A percentile compares a stretch with the other conserved stretches of the same genome.
Evolutionary conservation across 2,329 filamentous ascomycete genomes (phyloP).

Genomic region (Fusarium miscanthi): DNA sequence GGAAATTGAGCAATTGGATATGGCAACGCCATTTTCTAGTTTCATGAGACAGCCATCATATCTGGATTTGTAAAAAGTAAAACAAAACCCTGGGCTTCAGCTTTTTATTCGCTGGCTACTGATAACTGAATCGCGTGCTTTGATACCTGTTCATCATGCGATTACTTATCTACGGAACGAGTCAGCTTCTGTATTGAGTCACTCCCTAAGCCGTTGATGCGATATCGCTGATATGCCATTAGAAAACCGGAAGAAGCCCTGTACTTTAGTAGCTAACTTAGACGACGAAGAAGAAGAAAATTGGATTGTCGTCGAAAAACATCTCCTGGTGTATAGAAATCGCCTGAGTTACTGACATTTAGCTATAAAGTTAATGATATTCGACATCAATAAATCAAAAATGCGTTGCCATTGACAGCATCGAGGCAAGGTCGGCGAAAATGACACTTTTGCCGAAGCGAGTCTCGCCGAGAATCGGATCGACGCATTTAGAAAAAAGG

Average conservation of each 20-base stretch:
- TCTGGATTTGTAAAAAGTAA: neutral
- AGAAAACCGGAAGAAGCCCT: neutral
- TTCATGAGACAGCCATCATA: neutral
- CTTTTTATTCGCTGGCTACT: too few relatives aligned
- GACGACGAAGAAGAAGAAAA: too few relatives aligned
- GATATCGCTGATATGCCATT: neutral
- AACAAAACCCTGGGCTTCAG: neutral
- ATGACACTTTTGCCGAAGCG: neutral
- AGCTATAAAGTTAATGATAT: neutral
- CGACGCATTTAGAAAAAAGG: constrained; percentile 8
- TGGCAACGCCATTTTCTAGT: neutral
- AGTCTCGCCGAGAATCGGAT: constrained; percentile 20
- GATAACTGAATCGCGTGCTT: neutral
- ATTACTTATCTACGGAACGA: neutral
- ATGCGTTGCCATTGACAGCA: neutral
- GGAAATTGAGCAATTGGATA: too few relatives aligned
- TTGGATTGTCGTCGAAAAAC: rapidly evolving
- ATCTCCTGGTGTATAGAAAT: rapidly evolving
- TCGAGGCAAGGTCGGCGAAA: neutral
- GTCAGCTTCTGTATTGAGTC: neutral
- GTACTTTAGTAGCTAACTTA: rapidly evolving
- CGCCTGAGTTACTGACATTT: rapidly evolving
- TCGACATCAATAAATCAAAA: neutral
- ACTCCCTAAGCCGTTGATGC: neutral
- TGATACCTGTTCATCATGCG: neutral